Evolutionary conservation across 345 rosid species (phyloP).

Genomic region (Hypericum androsaemum): DNA sequence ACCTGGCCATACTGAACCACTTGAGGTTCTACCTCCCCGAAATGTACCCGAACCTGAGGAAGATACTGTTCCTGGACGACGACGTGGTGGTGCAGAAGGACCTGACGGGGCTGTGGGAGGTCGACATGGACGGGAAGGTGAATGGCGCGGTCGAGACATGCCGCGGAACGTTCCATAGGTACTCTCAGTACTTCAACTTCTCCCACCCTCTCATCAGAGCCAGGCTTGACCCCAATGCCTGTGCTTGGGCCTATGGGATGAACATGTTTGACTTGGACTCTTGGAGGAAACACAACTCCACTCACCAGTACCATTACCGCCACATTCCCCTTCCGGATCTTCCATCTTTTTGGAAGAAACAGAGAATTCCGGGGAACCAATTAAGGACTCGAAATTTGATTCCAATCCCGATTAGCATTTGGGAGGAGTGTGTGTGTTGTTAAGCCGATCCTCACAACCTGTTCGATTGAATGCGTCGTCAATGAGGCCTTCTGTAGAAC

Average conservation of each 20-base stretch:
- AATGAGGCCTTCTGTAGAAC: no score
- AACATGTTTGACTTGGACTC: conserved; percentile 8
- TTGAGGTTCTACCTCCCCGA: conserved; percentile 11
- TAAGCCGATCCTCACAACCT: no score
- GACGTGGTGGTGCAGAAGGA: conserved; percentile 15
- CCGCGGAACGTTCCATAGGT: conserved; percentile 6
- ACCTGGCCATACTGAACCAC: conserved; percentile 8
- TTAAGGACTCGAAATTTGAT: no score
- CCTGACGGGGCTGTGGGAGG: conserved; percentile 6
- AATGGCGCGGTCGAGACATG: conserved; percentile 12
- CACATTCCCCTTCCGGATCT: no score
- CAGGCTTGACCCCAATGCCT: conserved; percentile 8
- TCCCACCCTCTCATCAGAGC: conserved; percentile 1
- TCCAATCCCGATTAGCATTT: no score
- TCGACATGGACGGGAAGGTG: conserved; percentile 11
- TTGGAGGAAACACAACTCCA: conserved; percentile 6
- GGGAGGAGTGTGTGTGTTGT: no score
- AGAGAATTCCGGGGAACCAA: no score
- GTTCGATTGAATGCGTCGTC: no score
- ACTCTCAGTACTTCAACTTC: conserved; percentile 5
- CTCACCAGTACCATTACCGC: conserved; percentile 4
- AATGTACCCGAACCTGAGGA: conserved; percentile 9
- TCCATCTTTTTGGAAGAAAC: no score
- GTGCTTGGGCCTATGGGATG: conserved; percentile 16
- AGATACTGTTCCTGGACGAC: conserved; percentile 9